These are phyloP conservation scores for Lentinula aciculospora DNA, from an alignment of 768 basidiomycete species.

Conservation along the genomic window DNA sequence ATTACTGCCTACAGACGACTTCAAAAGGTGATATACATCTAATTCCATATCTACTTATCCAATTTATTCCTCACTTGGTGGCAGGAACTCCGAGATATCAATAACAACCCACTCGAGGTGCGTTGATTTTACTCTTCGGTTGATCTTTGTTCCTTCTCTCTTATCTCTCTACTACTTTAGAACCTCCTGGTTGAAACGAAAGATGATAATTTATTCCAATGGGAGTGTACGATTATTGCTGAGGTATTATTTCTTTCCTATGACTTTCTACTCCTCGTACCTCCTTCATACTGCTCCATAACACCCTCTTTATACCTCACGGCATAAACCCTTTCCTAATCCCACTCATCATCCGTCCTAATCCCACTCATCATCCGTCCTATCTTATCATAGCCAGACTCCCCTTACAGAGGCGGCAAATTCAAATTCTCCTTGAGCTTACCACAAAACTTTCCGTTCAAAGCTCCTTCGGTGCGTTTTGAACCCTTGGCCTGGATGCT, in stretches of 20 bases:
- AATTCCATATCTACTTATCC: not conserved
- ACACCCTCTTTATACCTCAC: too few relatives aligned
- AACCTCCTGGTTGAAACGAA: constrained; percentile 55
- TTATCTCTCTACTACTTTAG: too few relatives aligned
- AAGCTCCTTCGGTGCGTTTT: constrained; percentile 61
- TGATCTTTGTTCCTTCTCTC: constrained; percentile 7
- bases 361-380: not conserved
- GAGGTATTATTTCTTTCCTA: constrained; percentile 33
- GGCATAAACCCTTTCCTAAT: too few relatives aligned
- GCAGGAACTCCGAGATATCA: constrained; percentile 68
- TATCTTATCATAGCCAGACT: constrained; percentile 45
- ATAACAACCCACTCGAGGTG: constrained; percentile 61
- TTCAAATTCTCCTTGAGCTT: constrained; percentile 71
- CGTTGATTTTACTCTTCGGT: constrained; percentile 6
- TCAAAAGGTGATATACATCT: constrained; percentile 50
- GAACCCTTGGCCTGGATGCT: too few relatives aligned
- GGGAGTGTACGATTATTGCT: constrained; percentile 76
- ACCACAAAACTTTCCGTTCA: constrained; percentile 84
- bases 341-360: too few relatives aligned
- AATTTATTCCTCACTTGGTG: constrained; percentile 3
- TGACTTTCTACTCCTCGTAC: not conserved
- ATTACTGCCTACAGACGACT: constrained; percentile 47
- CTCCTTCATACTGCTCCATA: constrained; percentile 1
- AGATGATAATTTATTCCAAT: constrained; percentile 70
- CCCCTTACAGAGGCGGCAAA: constrained; percentile 79